phyloP scores from a whole-genome alignment of 2,329 filamentous ascomycete genomes.

The Aphanoascus verrucosus region DNA sequence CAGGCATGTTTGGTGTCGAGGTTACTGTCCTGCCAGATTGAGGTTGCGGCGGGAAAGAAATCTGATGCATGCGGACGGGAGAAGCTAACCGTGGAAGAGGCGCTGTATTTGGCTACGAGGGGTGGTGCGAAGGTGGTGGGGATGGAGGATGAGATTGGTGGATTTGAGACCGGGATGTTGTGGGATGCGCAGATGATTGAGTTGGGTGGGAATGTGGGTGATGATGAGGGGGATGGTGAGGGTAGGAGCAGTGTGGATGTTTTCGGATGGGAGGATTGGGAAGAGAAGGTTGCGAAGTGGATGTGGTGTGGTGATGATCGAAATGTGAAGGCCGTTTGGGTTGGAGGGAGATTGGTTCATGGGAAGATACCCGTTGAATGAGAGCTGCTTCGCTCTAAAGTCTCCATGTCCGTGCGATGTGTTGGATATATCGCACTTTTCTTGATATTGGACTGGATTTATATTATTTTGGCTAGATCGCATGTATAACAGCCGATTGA shows the following conservation, averaged over 20 bases:
- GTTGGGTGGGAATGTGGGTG: slow-evolving; percentile 41
- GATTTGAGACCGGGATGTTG: slow-evolving; percentile 74
- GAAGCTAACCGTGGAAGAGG: slow-evolving; percentile 76
- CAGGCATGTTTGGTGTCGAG: slow-evolving; percentile 71
- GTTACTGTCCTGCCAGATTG: slow-evolving; percentile 49
- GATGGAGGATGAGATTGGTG: slow-evolving; percentile 59
- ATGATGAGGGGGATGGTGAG: slow-evolving; percentile 18
- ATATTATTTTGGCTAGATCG: too few relatives aligned
- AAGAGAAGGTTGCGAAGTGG: slow-evolving; percentile 84
- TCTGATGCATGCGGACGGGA: neutral
- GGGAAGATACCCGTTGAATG: neutral
- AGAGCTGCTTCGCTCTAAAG: neutral
- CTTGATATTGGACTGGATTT: too few relatives aligned
- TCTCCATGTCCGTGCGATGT: too few relatives aligned
- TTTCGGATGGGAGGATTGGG: slow-evolving; percentile 86
- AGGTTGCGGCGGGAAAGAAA: slow-evolving; percentile 13
- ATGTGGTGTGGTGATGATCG: slow-evolving; percentile 86
- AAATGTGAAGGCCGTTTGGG: slow-evolving; percentile 83
- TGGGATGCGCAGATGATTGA: slow-evolving; percentile 83
- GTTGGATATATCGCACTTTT: too few relatives aligned
- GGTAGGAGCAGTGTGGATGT: slow-evolving; percentile 62
- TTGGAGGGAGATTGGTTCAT: slow-evolving; percentile 73
- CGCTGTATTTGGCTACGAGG: slow-evolving; percentile 72
- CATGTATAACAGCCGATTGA: too few relatives aligned
- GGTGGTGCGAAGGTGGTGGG: slow-evolving; percentile 77